Conservation (phyloP, 495 filamentous ascomycete genomes). For the Aspergillus leporis region DNA sequence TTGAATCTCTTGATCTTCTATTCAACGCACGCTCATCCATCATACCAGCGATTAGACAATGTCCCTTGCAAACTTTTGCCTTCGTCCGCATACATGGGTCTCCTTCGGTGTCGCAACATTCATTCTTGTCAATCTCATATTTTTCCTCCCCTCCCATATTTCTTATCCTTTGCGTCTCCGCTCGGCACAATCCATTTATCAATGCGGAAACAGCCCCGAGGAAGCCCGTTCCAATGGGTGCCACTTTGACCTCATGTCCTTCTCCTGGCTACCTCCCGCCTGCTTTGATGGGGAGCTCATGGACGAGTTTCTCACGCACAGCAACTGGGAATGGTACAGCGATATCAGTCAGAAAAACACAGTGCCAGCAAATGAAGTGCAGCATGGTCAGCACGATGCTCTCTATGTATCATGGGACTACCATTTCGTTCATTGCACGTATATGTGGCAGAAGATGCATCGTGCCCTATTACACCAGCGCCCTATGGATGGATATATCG, state of each 20-base stretch:
- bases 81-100: too few relatives aligned
- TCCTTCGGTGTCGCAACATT: too few relatives aligned
- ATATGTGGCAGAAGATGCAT: constrained; percentile 37
- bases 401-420: constrained; percentile 36
- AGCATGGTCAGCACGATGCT: constrained; percentile 9
- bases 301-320: background rate
- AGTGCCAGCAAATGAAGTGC: constrained; percentile 9
- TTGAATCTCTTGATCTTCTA: too few relatives aligned
- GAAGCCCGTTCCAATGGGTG: background rate
- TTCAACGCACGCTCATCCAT: too few relatives aligned
- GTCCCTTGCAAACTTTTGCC: too few relatives aligned
- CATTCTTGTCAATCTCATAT: too few relatives aligned
- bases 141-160: too few relatives aligned
- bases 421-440: constrained; percentile 34
- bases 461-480: constrained; percentile 16
- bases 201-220: background rate
- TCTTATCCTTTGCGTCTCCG: too few relatives aligned
- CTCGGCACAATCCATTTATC: too few relatives aligned
- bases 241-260: background rate
- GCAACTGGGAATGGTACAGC: constrained; percentile 20
- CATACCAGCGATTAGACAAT: too few relatives aligned
- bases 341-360: constrained; percentile 7
- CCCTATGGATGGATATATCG: constrained; percentile 25
- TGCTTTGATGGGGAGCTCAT: constrained; percentile 17
- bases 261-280: constrained; percentile 14